These are phyloP conservation scores for Colletotrichum karsti DNA, from an alignment of 2,329 filamentous ascomycete genomes.

Conservation along the genomic window DNA sequence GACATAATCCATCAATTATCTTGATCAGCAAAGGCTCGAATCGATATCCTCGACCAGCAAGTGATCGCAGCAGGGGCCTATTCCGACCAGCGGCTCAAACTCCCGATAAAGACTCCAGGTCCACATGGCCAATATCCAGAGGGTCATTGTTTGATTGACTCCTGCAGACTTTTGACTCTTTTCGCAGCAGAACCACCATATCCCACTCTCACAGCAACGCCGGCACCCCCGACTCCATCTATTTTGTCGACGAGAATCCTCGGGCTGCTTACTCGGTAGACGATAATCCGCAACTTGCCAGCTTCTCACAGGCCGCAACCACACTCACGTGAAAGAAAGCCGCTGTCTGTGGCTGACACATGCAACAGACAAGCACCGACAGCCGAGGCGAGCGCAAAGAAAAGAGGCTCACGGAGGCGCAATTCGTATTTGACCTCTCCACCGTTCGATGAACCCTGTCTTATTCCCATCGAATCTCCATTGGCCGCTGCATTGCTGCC, in stretches of 20 bases:
- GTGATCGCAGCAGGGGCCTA: not conserved
- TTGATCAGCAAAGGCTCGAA: not conserved
- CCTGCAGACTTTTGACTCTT: slow-evolving; percentile 21
- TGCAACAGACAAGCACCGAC: slow-evolving; percentile 10
- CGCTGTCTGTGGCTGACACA: not conserved
- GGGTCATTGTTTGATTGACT: not conserved
- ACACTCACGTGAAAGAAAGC: slow-evolving; percentile 15
- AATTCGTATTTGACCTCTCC: not conserved
- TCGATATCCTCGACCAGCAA: not conserved
- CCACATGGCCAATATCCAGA: slow-evolving; percentile 2
- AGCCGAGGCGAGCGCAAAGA: slow-evolving; percentile 17
- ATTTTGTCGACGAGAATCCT: not conserved
- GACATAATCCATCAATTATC: not conserved
- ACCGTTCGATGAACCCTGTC: not conserved
- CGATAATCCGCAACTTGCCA: not conserved
- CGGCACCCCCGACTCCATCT: not conserved
- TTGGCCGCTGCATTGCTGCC: not conserved
- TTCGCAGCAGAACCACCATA: slow-evolving; percentile 1
- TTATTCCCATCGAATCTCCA: not conserved
- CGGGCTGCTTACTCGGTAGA: not conserved
- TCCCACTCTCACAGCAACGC: not conserved
- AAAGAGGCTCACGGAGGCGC: not conserved
- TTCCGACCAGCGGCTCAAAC: not conserved
- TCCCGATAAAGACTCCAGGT: not conserved
- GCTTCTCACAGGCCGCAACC: not conserved